Percentiles rank a stretch among this genome's conserved stretches.
These are phyloP conservation scores for Beauveria rudraprayagi DNA, from an alignment of 2,329 filamentous ascomycete species.

Conservation along the genomic window DNA sequence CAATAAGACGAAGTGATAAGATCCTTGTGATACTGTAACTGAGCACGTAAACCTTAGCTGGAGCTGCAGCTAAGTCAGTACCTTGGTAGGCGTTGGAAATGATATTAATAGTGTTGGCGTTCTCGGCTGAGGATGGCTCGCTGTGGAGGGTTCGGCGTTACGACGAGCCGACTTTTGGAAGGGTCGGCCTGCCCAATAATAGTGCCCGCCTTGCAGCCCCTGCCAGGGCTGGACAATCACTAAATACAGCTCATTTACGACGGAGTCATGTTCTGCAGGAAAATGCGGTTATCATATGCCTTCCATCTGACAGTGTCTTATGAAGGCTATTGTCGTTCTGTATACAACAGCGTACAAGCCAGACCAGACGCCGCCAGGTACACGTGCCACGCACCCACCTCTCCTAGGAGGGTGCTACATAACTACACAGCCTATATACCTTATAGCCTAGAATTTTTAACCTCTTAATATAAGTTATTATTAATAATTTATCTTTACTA, in stretches of 20 bases:
- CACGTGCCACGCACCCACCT: no score
- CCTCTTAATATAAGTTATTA: no score
- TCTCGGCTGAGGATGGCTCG: not conserved
- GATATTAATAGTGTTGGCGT: not conserved
- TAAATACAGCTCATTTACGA: no score
- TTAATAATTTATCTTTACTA: no score
- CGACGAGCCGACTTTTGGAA: not conserved
- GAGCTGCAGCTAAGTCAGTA: not conserved
- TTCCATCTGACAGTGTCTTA: no score
- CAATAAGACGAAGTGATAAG: not conserved
- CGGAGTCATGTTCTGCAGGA: no score
- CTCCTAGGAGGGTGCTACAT: no score
- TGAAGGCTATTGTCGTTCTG: no score
- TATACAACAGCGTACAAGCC: no score
- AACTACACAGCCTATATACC: no score
- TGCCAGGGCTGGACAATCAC: not conserved
- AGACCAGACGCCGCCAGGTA: not conserved
- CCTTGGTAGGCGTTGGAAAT: not conserved
- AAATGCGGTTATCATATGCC: no score
- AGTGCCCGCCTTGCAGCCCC: not conserved
- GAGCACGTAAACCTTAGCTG: not conserved
- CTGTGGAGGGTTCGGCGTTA: slow-evolving; percentile 1
- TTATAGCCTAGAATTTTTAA: no score
- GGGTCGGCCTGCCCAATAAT: not conserved
- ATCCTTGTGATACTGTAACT: not conserved